Conservation (phyloP, 345 rosid species). For the Gossypium bickii region DNA sequence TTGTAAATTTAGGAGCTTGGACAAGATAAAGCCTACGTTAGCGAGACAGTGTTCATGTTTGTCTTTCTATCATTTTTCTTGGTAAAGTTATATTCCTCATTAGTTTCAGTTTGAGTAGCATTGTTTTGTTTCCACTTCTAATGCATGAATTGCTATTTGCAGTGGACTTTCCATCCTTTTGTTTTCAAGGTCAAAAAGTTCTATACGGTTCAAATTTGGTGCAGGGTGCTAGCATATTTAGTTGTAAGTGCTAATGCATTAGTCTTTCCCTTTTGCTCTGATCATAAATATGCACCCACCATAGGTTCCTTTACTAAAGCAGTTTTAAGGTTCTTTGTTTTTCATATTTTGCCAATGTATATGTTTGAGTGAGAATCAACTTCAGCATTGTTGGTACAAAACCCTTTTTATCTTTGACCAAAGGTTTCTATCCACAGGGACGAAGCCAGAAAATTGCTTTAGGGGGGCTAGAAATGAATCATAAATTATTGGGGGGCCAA, state of each 20-base stretch:
- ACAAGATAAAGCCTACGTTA: slow-evolving; percentile 82
- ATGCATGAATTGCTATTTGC: slow-evolving; percentile 26
- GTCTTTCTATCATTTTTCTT: slow-evolving; percentile 66
- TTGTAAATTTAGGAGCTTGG: slow-evolving; percentile 77
- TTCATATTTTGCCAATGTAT: no score
- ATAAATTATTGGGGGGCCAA: no score
- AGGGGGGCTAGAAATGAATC: no score
- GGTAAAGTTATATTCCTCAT: slow-evolving; percentile 46
- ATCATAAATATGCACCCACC: neutral
- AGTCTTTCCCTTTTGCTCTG: neutral
- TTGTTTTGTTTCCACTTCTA: neutral
- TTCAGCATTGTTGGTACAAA: neutral
- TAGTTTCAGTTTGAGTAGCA: neutral
- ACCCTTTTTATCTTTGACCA: neutral
- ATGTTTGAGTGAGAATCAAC: neutral
- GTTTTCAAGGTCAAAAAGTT: slow-evolving; percentile 87
- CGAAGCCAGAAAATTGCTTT: no score
- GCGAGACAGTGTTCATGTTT: slow-evolving; percentile 70
- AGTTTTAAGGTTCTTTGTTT: no score
- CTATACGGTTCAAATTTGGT: slow-evolving; percentile 94
- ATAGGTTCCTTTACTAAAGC: no score
- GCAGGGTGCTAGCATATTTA: slow-evolving; percentile 93
- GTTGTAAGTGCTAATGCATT: slow-evolving; percentile 59
- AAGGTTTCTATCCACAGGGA: neutral
- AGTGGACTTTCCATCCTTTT: slow-evolving; percentile 99